Base-by-base conservation (phyloP, 305 asterid genomes). In the Rubia tinctorum region DNA sequence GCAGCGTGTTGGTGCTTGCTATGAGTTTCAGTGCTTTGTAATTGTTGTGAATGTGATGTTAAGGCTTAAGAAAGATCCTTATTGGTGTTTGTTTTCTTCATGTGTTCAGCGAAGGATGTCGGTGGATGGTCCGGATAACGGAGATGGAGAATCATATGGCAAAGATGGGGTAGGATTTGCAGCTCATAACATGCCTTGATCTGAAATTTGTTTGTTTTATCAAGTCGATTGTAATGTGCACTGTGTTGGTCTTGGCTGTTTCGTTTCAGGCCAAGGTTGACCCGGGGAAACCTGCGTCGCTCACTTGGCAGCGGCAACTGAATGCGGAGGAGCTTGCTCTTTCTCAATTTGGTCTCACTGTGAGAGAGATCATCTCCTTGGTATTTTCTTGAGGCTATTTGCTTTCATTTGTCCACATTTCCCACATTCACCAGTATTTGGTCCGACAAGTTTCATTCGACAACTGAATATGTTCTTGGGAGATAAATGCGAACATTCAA, bases 221-320 rank as follows among this genome's bases (percentile, higher is more conserved):
- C 1, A 40, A 22, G 44, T 44, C 45, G 18, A 61, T 40, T n/a
- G 13, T 22, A 39, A 10, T 20, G 18, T 51, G 39, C 40, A 27
- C 27, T 27, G 18, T 25, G 23, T 22, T 23, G 69, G 45, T 66
- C 45, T 69, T 39, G 65, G 43, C 25, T 59, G 34, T 80, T 75
- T 60, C 60, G 78, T 77, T 86, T 62, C 88, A 89, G 97, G 83
- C 82, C 68, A 79, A 79, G 71, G 86, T 84, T 78, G 94, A 87
- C 78, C 89, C 96, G 2, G 88, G 81, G 68, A 79, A 73, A 66
- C 93, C 90, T 82, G 94, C 97, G 63, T 82, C 95, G 73, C 89
- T 95, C 77, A 83, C 97, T 60, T 92, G 95, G 97, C 84, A 86
- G 80, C 86, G 98, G 66, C 88, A 84, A 79, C 81, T 95, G 15